Percentiles rank a stretch among this genome's conserved stretches.
phyloP scores from a whole-genome alignment of 2,329 filamentous ascomycete genomes.

The Cordyceps farinosa region DNA sequence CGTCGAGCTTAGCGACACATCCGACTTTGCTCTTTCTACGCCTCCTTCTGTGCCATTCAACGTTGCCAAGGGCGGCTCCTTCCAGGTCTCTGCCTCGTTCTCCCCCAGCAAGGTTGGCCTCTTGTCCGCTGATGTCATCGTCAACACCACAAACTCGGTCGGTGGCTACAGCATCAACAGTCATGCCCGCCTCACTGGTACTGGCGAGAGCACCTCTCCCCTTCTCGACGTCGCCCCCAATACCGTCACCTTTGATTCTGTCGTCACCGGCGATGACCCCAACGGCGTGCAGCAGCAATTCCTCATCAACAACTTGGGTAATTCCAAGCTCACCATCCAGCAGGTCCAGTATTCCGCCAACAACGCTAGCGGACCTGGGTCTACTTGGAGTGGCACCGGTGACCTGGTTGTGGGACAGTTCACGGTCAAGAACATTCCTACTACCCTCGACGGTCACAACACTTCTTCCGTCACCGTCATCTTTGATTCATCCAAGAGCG shows the following conservation, averaged over 20 bases:
- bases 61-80: conserved; percentile 34
- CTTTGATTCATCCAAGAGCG: conserved; percentile 44
- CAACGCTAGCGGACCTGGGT: conserved; percentile 44
- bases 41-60: conserved; percentile 31
- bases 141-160: conserved; percentile 46
- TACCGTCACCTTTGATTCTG: conserved; percentile 46
- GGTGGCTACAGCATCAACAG: conserved; percentile 45
- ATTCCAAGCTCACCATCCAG: conserved; percentile 40
- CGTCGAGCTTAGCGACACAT: conserved; percentile 32
- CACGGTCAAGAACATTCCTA: conserved; percentile 44
- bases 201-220: conserved; percentile 43
- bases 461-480: conserved; percentile 40
- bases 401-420: conserved; percentile 45
- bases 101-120: conserved; percentile 45
- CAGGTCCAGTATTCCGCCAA: conserved; percentile 42
- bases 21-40: conserved; percentile 36
- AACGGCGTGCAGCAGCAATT: conserved; percentile 41
- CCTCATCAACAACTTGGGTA: conserved; percentile 49
- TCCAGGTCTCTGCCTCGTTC: conserved; percentile 45
- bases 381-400: conserved; percentile 34
- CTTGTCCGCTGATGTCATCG: conserved; percentile 43
- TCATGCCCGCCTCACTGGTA: conserved; percentile 46
- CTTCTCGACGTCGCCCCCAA: conserved; percentile 47
- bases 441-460: conserved; percentile 38
- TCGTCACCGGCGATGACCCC: conserved; percentile 41